Evolutionary conservation across 257 asterid species (phyloP), one percentile per base, ranked within the genome.

Genomic region (Nicotiana undulata): DNA sequence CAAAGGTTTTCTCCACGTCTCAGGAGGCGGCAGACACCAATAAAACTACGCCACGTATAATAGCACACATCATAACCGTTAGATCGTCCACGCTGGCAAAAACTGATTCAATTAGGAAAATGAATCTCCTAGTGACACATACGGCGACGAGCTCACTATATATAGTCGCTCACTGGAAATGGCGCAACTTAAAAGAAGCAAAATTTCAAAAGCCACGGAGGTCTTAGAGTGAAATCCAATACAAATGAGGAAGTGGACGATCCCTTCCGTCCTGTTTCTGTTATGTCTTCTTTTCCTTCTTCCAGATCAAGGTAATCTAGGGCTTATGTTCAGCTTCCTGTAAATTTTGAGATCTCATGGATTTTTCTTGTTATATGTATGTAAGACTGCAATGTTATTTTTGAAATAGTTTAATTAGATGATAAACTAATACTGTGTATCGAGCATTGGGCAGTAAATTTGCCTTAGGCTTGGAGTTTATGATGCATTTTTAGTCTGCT

Each of bases 221-320:
- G 6, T 40, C n/a, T 6, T 2, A 40, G 53, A 6, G 28, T 15
- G 51, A 53, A 34, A 44, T 65, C 84, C 20, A 32, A 31, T 68
- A 68, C 56, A 22, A 40, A 93, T 94, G 98, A 88, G 90, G 91
- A 94, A 91, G 97, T 92, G 98, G 97, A 91, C 95, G 90, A 79
- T 87, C 52, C 86, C 97, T 59, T 84, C 94, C 86, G 85, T 90
- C 65, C 85, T 94, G 26, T 90, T 94, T 75, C 80, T 94, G 10
- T 17, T 94, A 5, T 94, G 94, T 84, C 92, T 94, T 31, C 86
- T 94, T 76, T 90, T 86, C 65, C 90, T 92, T 40, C 89, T 91
- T n/a, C 98, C 98, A 12, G 97, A 94, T 89, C 98, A 92, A 90
- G 97, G 98, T 91, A 51, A 37, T 77, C 15, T 76, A 22, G 26